Base-by-base conservation (phyloP, 2,329 filamentous ascomycete species). In the Diaporthe longicolla region DNA sequence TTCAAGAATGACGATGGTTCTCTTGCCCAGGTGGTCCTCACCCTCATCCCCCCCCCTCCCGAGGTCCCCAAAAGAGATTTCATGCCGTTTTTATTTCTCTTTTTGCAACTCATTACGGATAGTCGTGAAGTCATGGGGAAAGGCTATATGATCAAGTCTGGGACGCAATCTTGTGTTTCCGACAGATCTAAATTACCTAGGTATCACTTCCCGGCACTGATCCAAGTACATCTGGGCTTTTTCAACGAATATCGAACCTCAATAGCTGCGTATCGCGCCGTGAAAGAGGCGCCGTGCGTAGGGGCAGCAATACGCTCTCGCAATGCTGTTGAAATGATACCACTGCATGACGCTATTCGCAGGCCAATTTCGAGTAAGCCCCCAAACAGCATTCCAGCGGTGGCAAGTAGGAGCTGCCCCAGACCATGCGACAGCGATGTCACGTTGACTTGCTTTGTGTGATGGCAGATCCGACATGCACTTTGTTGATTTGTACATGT, bases 391-490 rank as follows among this genome's bases (percentile, higher is more conserved):
- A 29, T 68, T 9, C 29, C 24, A 11, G 10, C 63, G 45, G 29
- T n/a, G 13, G 45, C 29, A 26, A 52, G 63, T 29, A 66, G 63
- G 21, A 11, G 17, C 17, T 43, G 40, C 29, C 11, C 45, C 45
- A 32, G 45, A 66, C 35, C 63, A 37, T 52, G 63, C 52, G 45
- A 37, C 13, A 66, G 45, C 15, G 21, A 43, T 52, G 45, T 19
- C 32, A 66, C 45, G 21, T 52, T 29, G 26, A 52, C 6, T 21
- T n/a, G 45, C 19, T 40, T 48, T 45, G 26, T 40, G 63, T 40
- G 48, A 54, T 40, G 48, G 48, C 48, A 68, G 63, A 68, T 54
- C 48, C 54, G 32, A 37, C 8, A 63, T n/a, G 21, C 45, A 19
- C 37, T 37, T 37, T 11, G 29, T 37, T 35, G 61, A 52, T 52